phyloP scores from a whole-genome alignment of 139 green algal genomes.

The Dunaliella sp. region DNA sequence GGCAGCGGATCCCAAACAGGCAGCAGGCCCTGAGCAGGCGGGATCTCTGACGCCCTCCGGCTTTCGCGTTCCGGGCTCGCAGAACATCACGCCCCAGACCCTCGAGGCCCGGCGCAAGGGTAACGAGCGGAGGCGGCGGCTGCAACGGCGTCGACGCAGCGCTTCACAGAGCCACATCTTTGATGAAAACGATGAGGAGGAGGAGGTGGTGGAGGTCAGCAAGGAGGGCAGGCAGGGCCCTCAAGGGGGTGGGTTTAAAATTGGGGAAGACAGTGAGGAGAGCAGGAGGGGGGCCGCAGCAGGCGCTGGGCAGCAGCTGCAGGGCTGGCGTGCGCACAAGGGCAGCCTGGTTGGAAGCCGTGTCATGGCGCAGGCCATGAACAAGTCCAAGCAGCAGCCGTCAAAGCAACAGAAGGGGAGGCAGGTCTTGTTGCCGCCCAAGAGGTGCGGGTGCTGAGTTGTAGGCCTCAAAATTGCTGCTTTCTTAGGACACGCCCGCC shows the following conservation, averaged over 20 bases:
- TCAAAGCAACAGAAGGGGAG: too few relatives aligned
- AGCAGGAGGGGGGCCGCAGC: background rate
- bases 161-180: background rate
- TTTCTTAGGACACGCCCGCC: too few relatives aligned
- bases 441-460: background rate
- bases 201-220: background rate
- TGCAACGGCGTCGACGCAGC: background rate
- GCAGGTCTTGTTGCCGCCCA: background rate
- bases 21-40: too few relatives aligned
- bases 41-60: too few relatives aligned
- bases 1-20: too few relatives aligned
- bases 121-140: background rate
- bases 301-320: background rate
- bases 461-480: too few relatives aligned
- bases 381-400: background rate
- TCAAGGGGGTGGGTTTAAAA: background rate
- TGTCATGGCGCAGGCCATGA: background rate
- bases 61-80: background rate
- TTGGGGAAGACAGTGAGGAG: background rate
- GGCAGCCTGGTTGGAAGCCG: background rate
- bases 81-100: background rate
- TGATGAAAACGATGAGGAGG: background rate
- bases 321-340: background rate
- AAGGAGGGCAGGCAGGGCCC: background rate
- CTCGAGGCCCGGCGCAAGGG: background rate